Evolutionary conservation across 2,329 filamentous ascomycete genomes (phyloP).

Genomic region (Penicillium paneum): DNA sequence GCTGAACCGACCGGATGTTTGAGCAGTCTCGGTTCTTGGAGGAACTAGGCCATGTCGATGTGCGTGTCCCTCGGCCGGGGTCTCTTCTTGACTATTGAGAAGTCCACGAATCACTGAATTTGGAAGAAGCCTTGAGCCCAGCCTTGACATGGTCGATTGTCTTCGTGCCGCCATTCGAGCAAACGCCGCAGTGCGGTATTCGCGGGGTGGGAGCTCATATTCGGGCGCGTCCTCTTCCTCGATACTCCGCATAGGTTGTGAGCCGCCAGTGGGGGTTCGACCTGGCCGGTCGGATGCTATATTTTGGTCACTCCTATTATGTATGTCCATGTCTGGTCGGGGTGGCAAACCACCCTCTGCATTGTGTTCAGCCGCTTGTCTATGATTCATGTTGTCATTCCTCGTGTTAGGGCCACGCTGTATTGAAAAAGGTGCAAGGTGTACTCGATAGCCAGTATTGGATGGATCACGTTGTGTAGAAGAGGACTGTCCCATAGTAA

Average conservation of each 20-base stretch:
- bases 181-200: conserved; percentile 32
- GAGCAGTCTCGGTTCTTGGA: conserved; percentile 34
- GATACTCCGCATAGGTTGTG: conserved; percentile 32
- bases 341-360: conserved; percentile 20
- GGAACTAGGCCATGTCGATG: conserved; percentile 44
- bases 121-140: conserved; percentile 49
- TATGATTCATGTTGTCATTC: conserved; percentile 37
- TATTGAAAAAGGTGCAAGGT: conserved; percentile 19
- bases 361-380: conserved; percentile 27
- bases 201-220: conserved; percentile 30
- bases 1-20: conserved; percentile 38
- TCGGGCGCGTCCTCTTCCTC: conserved; percentile 39
- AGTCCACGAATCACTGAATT: conserved; percentile 45
- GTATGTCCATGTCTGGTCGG: conserved; percentile 14
- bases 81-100: conserved; percentile 47
- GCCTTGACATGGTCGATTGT: conserved; percentile 48
- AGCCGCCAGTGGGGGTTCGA: conserved; percentile 6
- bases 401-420: conserved; percentile 25
- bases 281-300: conserved; percentile 10
- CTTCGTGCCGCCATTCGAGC: conserved; percentile 39
- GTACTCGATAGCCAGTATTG: conserved; percentile 26
- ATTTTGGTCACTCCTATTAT: conserved; percentile 11
- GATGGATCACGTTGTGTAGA: conserved; percentile 40
- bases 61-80: conserved; percentile 44
- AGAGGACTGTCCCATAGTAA: conserved; percentile 46